A percentile compares a stretch with the other conserved stretches of the same genome.
These are phyloP conservation scores for Triglochin maritima DNA, from an alignment of 106 monocot genomes.

Conservation along the genomic window DNA sequence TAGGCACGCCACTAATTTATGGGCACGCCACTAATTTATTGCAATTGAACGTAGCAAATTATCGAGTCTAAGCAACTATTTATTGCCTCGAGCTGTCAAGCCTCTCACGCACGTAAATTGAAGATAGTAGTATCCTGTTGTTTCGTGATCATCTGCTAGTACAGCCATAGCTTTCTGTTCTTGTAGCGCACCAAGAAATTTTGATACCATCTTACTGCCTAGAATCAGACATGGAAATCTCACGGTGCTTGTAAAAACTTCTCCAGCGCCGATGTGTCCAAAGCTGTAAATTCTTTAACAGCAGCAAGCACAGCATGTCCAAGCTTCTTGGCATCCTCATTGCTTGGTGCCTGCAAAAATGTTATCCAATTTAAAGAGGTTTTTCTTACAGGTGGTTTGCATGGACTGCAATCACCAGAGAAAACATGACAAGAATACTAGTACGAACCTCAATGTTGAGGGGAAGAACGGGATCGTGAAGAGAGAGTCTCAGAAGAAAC, in stretches of 20 bases:
- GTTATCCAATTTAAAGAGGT: not conserved
- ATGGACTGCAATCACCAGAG: not conserved
- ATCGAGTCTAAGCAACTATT: too few relatives aligned
- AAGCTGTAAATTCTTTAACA: conserved; percentile 61
- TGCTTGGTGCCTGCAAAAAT: conserved; percentile 50
- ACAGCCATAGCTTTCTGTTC: too few relatives aligned
- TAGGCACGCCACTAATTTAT: too few relatives aligned
- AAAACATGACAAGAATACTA: not conserved
- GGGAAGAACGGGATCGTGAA: conserved; percentile 96
- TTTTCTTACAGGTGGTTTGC: not conserved
- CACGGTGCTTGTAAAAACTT: conserved; percentile 41
- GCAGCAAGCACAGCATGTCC: conserved; percentile 52
- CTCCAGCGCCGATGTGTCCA: conserved; percentile 57
- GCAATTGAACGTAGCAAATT: too few relatives aligned
- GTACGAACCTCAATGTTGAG: conserved; percentile 82
- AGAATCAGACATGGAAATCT: conserved; percentile 3
- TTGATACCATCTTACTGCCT: too few relatives aligned
- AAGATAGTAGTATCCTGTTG: too few relatives aligned
- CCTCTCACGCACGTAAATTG: too few relatives aligned
- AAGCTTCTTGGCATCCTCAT: conserved; percentile 71
- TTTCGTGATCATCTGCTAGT: too few relatives aligned
- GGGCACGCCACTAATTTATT: too few relatives aligned
- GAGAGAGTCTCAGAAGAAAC: conserved; percentile 87
- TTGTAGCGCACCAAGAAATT: too few relatives aligned
- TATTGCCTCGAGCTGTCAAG: too few relatives aligned